phyloP scores from a whole-genome alignment of 257 asterid species.

The Solanum habrochaites region DNA sequence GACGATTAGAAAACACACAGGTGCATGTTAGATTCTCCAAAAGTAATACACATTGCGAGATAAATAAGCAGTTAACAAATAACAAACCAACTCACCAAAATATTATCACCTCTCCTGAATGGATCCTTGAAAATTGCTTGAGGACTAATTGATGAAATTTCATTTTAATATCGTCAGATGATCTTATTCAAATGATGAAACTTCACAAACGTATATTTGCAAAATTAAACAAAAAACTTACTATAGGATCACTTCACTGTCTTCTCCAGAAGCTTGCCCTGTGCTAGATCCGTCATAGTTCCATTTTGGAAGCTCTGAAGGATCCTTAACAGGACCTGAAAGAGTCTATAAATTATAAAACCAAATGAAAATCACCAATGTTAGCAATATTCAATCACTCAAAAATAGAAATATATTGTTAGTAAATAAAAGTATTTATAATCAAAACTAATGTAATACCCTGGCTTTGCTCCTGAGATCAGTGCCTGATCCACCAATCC shows the following conservation, averaged over 20 bases:
- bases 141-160: constrained; percentile 41
- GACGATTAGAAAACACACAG: neutral
- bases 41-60: neutral
- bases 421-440: neutral
- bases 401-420: neutral
- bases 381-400: neutral
- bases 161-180: neutral
- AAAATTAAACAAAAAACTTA: constrained; percentile 13
- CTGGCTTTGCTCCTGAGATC: constrained; percentile 91
- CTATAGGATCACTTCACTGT: constrained; percentile 96
- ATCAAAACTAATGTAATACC: constrained; percentile 24
- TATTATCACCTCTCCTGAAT: constrained; percentile 91
- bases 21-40: neutral
- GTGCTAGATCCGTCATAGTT: constrained; percentile 97
- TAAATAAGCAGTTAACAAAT: neutral
- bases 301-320: constrained; percentile 97
- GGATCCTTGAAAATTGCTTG: constrained; percentile 99
- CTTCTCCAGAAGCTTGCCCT: constrained; percentile 98
- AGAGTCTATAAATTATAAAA: constrained; percentile 45
- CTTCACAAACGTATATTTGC: no score
- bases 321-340: constrained; percentile 70
- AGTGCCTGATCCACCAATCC: constrained; percentile 95
- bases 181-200: neutral
- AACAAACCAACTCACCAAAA: constrained; percentile 48
- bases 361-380: neutral